Base-by-base conservation (phyloP, 2,329 filamentous ascomycete species). In the Lachnellula occidentalis region DNA sequence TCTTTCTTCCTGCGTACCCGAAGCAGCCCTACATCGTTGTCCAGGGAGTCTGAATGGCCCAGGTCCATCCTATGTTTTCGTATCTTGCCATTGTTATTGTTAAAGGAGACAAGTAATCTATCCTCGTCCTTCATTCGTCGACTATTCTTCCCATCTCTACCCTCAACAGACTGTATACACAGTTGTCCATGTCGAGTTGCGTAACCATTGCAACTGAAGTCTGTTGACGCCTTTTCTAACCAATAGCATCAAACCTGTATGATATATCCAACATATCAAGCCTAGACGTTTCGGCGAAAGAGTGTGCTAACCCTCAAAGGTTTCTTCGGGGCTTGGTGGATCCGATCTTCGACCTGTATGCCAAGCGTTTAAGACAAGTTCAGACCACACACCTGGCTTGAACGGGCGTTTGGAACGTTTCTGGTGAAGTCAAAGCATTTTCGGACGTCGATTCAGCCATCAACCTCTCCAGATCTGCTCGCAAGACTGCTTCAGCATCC, bases 371-470 rank as follows among this genome's bases (percentile, higher is more conserved):
- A 59, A 51, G 61, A 64, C 53, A 56, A 60, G 51, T 56, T 57
- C 54, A 48, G 51, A 61, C 65, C 58, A 66, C 61, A 64, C 64
- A 60, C 46, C 55, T 57, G 66, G 63, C 61, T 62, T 64, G 60
- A 60, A 39, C 62, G 54, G 61, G 56, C 64, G 64, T 68, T 68
- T 67, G 64, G 62, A 66, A 59, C 54, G 61, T 65, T 63, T 63
- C 65, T 58, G 59, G 61, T 62, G 57, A 62, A 59, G 67, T 69
- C 65, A 67, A 67, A 65, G 66, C 66, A 67, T 64, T 64, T 58
- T 66, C 61, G 59, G 59, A 65, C 53, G 55, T 65, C 60, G 56
- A 64, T 65, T 8, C 45, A 56, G 54, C 58, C 56, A 58, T 54
- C 62, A 63, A 52, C 55, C 57, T 62, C 58, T 34, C 27, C 52